Evolutionary conservation across 1,284 basidiomycete genomes (phyloP).

Genomic region (Leccinum subatratum): DNA sequence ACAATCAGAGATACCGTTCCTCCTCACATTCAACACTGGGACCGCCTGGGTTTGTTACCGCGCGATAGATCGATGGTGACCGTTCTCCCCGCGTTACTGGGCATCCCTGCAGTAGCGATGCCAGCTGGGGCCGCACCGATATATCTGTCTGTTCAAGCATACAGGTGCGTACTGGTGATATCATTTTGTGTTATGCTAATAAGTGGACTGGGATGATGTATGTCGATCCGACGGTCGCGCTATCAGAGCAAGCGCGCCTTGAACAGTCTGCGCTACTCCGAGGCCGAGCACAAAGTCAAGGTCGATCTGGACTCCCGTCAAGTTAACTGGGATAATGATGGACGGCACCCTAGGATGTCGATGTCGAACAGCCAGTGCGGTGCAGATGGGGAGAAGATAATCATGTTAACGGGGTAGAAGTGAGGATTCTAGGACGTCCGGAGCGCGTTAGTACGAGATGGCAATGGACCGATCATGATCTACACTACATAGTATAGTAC

Average conservation of each 20-base stretch:
- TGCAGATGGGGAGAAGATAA: too few species aligned
- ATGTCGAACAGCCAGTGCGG: neutral
- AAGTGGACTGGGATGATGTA: slow-evolving; percentile 2
- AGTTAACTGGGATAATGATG: neutral
- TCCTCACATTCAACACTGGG: slow-evolving; percentile 24
- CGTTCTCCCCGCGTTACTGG: slow-evolving; percentile 18
- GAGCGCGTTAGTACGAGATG: too few species aligned
- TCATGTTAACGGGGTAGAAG: too few species aligned
- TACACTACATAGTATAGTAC: too few species aligned
- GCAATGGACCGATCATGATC: too few species aligned
- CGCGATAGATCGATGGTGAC: slow-evolving; percentile 6
- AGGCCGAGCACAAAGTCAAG: neutral
- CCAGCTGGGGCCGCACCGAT: slow-evolving; percentile 13
- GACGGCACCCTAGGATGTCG: neutral
- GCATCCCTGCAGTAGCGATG: slow-evolving; percentile 17
- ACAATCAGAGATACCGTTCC: slow-evolving; percentile 16
- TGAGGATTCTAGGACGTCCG: too few species aligned
- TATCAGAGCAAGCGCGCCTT: slow-evolving; percentile 9
- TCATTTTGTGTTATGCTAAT: slow-evolving; percentile 6
- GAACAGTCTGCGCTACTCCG: slow-evolving; percentile 3
- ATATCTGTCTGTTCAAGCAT: slow-evolving; percentile 12
- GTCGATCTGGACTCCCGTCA: neutral
- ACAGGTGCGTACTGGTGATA: slow-evolving; percentile 17
- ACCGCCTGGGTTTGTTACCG: slow-evolving; percentile 12
- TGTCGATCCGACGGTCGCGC: slow-evolving; percentile 5